Percentiles rank a stretch among this genome's conserved stretches.
These are phyloP conservation scores for Przewalskia tangutica DNA, from an alignment of 257 asterid species.

Conservation along the genomic window DNA sequence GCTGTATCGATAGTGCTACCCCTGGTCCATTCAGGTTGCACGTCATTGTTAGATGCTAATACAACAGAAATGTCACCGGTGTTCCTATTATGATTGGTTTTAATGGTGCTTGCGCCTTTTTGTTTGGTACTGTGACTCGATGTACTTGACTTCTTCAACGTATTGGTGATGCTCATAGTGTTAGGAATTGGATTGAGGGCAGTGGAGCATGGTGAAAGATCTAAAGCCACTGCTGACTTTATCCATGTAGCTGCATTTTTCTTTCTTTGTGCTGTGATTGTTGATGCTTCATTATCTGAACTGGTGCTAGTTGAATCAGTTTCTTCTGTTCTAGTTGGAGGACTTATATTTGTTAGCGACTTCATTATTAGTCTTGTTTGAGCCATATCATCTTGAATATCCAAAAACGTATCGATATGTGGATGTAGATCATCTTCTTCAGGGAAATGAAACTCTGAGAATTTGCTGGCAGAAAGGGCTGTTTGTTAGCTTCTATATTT, in stretches of 20 bases:
- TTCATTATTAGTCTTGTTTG: constrained; percentile 43
- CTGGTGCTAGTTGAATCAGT: constrained; percentile 15
- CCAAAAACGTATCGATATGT: constrained; percentile 38
- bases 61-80: constrained; percentile 13
- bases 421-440: constrained; percentile 47
- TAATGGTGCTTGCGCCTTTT: constrained; percentile 19
- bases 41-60: constrained; percentile 22
- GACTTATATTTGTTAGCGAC: constrained; percentile 32
- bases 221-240: constrained; percentile 53
- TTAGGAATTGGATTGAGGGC: constrained; percentile 7
- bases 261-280: constrained; percentile 39
- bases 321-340: constrained; percentile 31
- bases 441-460: constrained; percentile 40
- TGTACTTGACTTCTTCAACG: constrained; percentile 11
- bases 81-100: constrained; percentile 11
- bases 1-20: constrained; percentile 29
- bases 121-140: constrained; percentile 12
- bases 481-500: neutral
- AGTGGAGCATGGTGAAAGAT: constrained; percentile 35
- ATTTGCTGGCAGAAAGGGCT: constrained; percentile 30
- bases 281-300: constrained; percentile 33
- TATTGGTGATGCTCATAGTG: constrained; percentile 4
- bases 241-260: constrained; percentile 51
- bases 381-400: constrained; percentile 40
- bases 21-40: constrained; percentile 26